Conservation (phyloP, 2,329 filamentous ascomycete species). For the Harringtonia aguacate region DNA sequence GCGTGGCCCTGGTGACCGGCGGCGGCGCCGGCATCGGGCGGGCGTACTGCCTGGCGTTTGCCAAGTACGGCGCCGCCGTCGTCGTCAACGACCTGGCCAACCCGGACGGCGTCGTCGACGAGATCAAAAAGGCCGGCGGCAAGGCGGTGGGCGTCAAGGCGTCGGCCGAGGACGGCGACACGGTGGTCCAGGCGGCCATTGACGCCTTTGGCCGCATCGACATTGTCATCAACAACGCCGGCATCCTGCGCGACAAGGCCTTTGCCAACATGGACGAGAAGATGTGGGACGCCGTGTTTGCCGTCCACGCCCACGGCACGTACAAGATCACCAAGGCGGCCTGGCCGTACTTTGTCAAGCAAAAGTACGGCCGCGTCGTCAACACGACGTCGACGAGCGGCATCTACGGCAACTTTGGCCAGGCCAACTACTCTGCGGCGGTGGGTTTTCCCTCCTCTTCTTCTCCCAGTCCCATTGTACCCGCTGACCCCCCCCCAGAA, state of each 20-base stretch:
- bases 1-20: conserved; percentile 79
- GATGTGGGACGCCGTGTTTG: conserved; percentile 84
- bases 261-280: conserved; percentile 96
- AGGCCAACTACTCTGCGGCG: conserved; percentile 91
- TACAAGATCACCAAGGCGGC: conserved; percentile 97
- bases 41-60: conserved; percentile 76
- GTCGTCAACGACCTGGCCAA: conserved; percentile 95
- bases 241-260: conserved; percentile 94
- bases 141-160: conserved; percentile 90
- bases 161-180: conserved; percentile 84
- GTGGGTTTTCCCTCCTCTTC: conserved; percentile 35
- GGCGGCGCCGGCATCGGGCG: conserved; percentile 85
- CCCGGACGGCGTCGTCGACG: conserved; percentile 80
- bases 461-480: neutral
- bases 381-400: conserved; percentile 96
- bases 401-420: conserved; percentile 98
- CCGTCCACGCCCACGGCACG: conserved; percentile 86
- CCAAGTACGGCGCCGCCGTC: conserved; percentile 69
- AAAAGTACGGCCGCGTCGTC: conserved; percentile 94
- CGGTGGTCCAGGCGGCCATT: conserved; percentile 84
- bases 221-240: conserved; percentile 95
- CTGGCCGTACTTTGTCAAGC: conserved; percentile 95
- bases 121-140: conserved; percentile 83
- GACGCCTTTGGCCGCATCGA: conserved; percentile 90
- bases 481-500: conserved; percentile 56